phyloP scores from a whole-genome alignment of 768 basidiomycete species.

The Mycena metata region DNA sequence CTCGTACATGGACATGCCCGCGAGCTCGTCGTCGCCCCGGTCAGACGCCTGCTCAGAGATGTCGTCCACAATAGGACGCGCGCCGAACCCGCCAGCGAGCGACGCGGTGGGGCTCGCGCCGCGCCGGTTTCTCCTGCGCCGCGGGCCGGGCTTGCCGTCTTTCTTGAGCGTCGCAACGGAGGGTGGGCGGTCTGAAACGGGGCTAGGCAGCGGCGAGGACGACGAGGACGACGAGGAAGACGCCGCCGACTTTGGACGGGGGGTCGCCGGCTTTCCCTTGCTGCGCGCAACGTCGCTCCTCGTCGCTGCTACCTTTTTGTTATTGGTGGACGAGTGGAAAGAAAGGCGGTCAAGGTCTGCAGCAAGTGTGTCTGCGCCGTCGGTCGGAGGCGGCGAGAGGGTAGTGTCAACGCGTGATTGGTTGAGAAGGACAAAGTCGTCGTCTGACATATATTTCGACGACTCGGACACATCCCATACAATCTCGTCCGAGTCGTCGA shows the following conservation, averaged over 20 bases:
- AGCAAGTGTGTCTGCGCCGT: constrained; percentile 23
- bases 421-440: constrained; percentile 66
- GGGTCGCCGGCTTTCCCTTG: not conserved
- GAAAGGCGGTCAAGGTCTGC: constrained; percentile 33
- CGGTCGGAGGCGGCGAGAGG: constrained; percentile 24
- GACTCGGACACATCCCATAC: constrained; percentile 61
- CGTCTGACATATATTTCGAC: constrained; percentile 52
- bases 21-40: constrained; percentile 45
- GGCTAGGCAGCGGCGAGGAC: constrained; percentile 14
- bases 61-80: constrained; percentile 65
- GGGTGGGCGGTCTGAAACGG: constrained; percentile 24
- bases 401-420: constrained; percentile 39
- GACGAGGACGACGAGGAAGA: not conserved
- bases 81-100: constrained; percentile 44
- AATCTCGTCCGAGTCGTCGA: constrained; percentile 65
- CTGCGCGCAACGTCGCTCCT: not conserved
- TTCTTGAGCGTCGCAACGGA: constrained; percentile 24
- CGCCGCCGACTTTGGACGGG: not conserved
- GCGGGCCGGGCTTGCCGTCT: constrained; percentile 6
- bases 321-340: constrained; percentile 21
- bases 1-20: constrained; percentile 58
- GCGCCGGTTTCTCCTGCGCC: constrained; percentile 16
- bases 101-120: not conserved
- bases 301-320: constrained; percentile 24
- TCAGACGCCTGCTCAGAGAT: constrained; percentile 58